phyloP scores from a whole-genome alignment of 306 rosid species.

The Calophaca sinica region DNA sequence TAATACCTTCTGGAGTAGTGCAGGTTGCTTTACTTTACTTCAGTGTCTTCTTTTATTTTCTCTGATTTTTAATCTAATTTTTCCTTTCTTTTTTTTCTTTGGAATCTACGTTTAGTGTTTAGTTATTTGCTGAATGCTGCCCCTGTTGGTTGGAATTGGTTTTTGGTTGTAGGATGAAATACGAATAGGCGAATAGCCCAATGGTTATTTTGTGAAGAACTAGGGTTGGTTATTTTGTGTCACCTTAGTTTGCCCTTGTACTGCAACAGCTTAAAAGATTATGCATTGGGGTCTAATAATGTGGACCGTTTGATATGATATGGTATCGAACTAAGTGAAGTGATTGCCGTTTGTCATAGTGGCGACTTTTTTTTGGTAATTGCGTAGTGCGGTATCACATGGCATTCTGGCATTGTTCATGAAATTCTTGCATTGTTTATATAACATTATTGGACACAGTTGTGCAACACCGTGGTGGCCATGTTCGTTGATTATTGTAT shows the following conservation, averaged over 20 bases:
- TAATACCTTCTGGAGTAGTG: conserved; percentile 77
- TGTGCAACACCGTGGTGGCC: background rate
- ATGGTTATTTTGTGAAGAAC: conserved; percentile 1
- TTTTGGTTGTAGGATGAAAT: conserved; percentile 3
- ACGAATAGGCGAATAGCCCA: background rate
- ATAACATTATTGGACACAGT: conserved; percentile 11
- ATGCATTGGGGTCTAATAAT: background rate
- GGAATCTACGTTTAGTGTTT: background rate
- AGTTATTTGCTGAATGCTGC: conserved; percentile 4
- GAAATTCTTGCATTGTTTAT: background rate
- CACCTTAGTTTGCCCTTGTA: conserved; percentile 5
- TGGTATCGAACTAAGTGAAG: background rate
- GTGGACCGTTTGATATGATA: conserved; percentile 8
- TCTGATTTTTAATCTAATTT: background rate
- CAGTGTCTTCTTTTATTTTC: background rate
- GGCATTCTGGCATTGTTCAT: background rate
- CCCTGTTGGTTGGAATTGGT: conserved; percentile 10
- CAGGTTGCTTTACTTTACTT: conserved; percentile 58
- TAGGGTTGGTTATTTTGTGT: background rate
- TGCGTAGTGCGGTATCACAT: background rate
- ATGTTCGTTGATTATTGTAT: conserved; percentile 14
- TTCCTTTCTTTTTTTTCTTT: background rate
- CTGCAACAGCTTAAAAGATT: background rate
- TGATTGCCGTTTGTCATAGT: background rate
- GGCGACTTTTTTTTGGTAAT: background rate